Conservation (phyloP, 2,329 filamentous ascomycete species). For the Epichloe sibirici region DNA sequence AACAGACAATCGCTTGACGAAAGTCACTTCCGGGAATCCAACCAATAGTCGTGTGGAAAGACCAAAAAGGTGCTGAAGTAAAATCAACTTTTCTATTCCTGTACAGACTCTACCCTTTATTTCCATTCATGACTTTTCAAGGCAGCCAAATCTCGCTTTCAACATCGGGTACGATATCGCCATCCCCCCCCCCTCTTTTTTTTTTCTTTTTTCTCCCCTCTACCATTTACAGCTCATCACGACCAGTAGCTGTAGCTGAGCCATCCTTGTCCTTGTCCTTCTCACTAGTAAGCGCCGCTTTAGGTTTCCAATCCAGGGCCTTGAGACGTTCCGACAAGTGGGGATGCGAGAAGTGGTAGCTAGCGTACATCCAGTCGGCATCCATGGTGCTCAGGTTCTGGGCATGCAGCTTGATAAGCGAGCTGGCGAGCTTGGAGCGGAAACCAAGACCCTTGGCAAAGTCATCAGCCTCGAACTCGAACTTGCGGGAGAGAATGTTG, state of each 20-base stretch:
- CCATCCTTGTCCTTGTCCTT: slow-evolving; percentile 27
- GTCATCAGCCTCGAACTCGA: slow-evolving; percentile 90
- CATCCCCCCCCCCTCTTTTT: not conserved
- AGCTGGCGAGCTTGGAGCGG: slow-evolving; percentile 67
- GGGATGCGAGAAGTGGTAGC: slow-evolving; percentile 96
- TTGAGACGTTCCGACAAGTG: slow-evolving; percentile 88
- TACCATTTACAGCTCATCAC: slow-evolving; percentile 50
- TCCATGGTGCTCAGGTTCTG: slow-evolving; percentile 99
- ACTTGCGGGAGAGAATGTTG: slow-evolving; percentile 89
- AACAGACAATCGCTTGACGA: too few relatives aligned
- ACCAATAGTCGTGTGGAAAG: too few relatives aligned
- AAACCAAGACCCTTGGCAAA: slow-evolving; percentile 84
- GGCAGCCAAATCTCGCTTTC: too few relatives aligned
- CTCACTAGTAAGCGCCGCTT: slow-evolving; percentile 30
- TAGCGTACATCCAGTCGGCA: slow-evolving; percentile 95
- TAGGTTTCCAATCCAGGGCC: slow-evolving; percentile 76
- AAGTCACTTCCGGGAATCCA: too few relatives aligned
- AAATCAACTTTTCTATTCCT: not conserved
- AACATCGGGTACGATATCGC: not conserved
- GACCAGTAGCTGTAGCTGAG: slow-evolving; percentile 58
- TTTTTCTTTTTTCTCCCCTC: not conserved
- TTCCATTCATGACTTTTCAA: not conserved
- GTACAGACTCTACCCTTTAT: not conserved
- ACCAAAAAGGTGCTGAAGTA: too few relatives aligned
- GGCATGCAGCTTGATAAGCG: slow-evolving; percentile 93